These are phyloP conservation scores for Aspergillus cejpii DNA, from an alignment of 2,329 filamentous ascomycete genomes.

Conservation along the genomic window DNA sequence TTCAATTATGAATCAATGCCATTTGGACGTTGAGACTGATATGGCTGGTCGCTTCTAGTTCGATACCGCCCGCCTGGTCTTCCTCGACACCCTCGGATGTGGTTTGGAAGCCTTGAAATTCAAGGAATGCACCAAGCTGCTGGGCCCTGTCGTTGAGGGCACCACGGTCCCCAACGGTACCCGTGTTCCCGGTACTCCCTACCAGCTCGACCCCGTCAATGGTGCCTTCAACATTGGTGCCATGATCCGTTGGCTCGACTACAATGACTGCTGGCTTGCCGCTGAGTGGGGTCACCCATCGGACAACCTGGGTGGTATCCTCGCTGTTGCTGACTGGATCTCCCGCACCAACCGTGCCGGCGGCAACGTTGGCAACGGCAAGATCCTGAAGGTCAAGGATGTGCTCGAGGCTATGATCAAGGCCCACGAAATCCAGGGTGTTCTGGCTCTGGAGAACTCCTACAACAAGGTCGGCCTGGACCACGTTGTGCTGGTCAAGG, in stretches of 20 bases:
- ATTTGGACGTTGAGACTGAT: no score
- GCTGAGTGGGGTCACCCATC: conserved; percentile 99
- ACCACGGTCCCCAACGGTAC: conserved; percentile 88
- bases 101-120: conserved; percentile 93
- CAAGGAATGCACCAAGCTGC: conserved; percentile 89
- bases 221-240: conserved; percentile 98
- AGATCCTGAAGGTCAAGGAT: conserved; percentile 80
- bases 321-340: conserved; percentile 95
- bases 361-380: conserved; percentile 63
- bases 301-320: conserved; percentile 94
- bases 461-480: conserved; percentile 98
- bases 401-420: conserved; percentile 98
- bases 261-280: conserved; percentile 99
- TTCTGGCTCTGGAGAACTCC: conserved; percentile 92
- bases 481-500: conserved; percentile 97
- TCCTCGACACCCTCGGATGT: conserved; percentile 94
- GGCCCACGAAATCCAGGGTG: conserved; percentile 98
- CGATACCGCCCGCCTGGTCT: conserved; percentile 93
- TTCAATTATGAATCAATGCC: no score
- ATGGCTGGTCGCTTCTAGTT: no score
- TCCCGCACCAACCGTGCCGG: conserved; percentile 87
- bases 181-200: conserved; percentile 83
- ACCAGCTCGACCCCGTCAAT: conserved; percentile 90
- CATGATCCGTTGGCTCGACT: conserved; percentile 98
- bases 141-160: conserved; percentile 85